Evolutionary conservation across 331 rosid genomes (phyloP).

Genomic region (Erythrophleum ivorense): DNA sequence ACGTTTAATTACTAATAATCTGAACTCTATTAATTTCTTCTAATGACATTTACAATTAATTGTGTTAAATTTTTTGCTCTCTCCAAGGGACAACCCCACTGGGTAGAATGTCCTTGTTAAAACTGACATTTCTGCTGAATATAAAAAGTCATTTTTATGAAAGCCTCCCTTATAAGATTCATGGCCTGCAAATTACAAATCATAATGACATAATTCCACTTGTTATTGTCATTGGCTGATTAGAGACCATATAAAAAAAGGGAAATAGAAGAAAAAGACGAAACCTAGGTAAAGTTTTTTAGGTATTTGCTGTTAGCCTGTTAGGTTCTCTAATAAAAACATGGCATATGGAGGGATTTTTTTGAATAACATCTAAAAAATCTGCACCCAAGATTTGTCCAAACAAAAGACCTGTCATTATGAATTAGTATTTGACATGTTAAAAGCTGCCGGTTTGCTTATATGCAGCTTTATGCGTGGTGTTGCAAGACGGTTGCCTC

Average conservation of each 20-base stretch:
- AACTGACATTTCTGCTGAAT: not conserved
- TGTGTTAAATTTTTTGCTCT: not conserved
- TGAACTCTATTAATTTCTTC: not conserved
- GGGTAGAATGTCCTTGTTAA: not conserved
- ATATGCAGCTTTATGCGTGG: conserved; percentile 81
- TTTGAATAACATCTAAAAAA: not conserved
- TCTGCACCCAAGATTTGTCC: not conserved
- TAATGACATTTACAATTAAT: not conserved
- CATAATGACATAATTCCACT: not conserved
- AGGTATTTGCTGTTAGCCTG: not conserved
- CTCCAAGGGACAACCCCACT: not conserved
- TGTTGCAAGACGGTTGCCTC: conserved; percentile 79
- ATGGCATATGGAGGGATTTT: not conserved
- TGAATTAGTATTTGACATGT: conserved; percentile 22
- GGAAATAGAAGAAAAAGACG: not conserved
- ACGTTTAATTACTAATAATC: not conserved
- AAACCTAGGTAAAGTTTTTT: not conserved
- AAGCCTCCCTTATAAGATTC: not conserved
- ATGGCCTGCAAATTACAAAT: conserved; percentile 6
- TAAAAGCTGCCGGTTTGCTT: conserved; percentile 34
- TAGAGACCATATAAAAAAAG: not conserved
- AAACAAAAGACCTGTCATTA: conserved; percentile 1
- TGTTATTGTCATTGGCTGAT: conserved; percentile 11
- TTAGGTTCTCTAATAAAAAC: not conserved
- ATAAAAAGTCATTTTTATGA: conserved; percentile 9